Percentiles rank a stretch among this genome's conserved stretches.
Conservation (phyloP, 1,284 basidiomycete genomes). For the Naganishia liquefaciens region DNA sequence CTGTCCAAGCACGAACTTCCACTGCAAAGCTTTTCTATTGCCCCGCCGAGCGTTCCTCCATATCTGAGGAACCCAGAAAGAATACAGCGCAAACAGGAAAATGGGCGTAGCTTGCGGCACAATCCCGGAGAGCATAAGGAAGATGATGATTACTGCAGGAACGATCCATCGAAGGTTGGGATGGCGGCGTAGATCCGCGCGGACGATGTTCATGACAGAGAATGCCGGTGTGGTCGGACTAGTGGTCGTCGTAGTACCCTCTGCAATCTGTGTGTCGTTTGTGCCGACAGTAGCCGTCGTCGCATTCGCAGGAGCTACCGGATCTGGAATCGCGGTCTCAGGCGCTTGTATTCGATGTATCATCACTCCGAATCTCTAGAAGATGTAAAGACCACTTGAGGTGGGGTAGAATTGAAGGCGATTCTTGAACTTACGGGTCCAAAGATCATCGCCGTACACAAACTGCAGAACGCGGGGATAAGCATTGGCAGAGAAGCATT, state of each 20-base stretch:
- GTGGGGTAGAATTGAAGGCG: not conserved
- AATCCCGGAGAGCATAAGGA: slow-evolving; percentile 64
- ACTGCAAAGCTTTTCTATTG: slow-evolving; percentile 66
- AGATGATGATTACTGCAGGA: slow-evolving; percentile 66
- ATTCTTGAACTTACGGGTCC: slow-evolving; percentile 45
- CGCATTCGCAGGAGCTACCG: slow-evolving; percentile 35
- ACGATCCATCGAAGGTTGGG: slow-evolving; percentile 56
- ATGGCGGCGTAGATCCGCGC: slow-evolving; percentile 21
- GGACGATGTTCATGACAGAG: slow-evolving; percentile 18
- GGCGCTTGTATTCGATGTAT: slow-evolving; percentile 79
- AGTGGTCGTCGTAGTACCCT: not conserved
- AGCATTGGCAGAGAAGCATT: slow-evolving; percentile 73
- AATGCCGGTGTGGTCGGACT: slow-evolving; percentile 13
- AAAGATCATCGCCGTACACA: slow-evolving; percentile 53
- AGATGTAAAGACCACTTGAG: not conserved
- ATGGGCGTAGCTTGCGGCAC: slow-evolving; percentile 69
- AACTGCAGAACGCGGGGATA: slow-evolving; percentile 72
- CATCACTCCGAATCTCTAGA: slow-evolving; percentile 76
- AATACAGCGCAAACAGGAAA: slow-evolving; percentile 71
- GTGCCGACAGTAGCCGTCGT: slow-evolving; percentile 33
- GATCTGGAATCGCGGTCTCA: slow-evolving; percentile 58
- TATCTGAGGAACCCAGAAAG: slow-evolving; percentile 81
- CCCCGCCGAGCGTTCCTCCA: slow-evolving; percentile 71
- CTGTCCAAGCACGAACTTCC: slow-evolving; percentile 75
- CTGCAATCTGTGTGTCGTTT: not conserved